Conservation (phyloP, 305 asterid genomes). For the Fraxinus floribunda region DNA sequence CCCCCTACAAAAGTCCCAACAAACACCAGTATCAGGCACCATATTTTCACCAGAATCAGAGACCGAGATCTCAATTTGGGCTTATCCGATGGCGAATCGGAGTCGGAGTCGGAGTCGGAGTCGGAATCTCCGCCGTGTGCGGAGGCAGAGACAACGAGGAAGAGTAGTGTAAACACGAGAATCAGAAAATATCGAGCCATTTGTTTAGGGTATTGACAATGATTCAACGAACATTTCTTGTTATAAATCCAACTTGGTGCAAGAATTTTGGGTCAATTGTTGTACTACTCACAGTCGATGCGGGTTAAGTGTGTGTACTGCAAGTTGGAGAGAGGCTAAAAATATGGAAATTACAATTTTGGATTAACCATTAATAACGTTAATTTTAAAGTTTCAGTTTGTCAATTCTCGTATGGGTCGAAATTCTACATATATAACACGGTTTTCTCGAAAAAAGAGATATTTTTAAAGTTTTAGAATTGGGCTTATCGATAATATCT, state of each 20-base stretch:
- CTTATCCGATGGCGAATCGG: constrained; percentile 29
- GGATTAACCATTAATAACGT: neutral
- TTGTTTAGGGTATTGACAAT: neutral
- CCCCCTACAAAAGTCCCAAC: constrained; percentile 75
- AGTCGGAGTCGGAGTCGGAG: constrained; percentile 25
- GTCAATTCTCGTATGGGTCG: neutral
- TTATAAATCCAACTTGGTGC: neutral
- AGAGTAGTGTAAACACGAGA: constrained; percentile 34
- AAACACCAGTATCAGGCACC: constrained; percentile 75
- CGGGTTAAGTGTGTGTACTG: neutral
- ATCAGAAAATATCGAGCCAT: constrained; percentile 46
- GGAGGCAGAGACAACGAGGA: constrained; percentile 44
- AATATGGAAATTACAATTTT: neutral
- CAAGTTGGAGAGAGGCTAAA: neutral
- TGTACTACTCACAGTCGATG: neutral
- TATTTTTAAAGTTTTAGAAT: neutral
- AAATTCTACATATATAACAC: neutral
- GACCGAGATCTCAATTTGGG: constrained; percentile 60
- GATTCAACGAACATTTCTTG: neutral
- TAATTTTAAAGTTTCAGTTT: neutral
- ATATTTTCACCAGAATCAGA: constrained; percentile 62
- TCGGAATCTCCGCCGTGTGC: constrained; percentile 56
- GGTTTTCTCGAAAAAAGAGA: neutral
- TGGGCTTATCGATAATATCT: neutral
- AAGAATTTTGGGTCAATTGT: neutral